Evolutionary conservation across 805 yeast species (phyloP).

Genomic region (Ogataea ganodermae): DNA sequence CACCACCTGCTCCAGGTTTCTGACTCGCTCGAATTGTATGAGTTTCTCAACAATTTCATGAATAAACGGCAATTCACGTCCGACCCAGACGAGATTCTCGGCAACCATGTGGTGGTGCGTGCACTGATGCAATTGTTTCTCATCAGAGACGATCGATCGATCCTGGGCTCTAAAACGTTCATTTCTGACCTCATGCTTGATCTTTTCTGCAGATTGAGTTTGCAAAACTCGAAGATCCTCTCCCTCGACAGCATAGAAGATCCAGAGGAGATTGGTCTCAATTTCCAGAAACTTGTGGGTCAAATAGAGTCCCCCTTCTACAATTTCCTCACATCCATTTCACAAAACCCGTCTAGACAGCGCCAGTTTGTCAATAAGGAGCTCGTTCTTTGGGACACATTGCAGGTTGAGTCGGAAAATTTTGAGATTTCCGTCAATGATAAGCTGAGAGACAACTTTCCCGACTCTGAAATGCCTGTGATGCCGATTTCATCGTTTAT

Average conservation of each 20-base stretch:
- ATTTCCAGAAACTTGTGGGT: conserved; percentile 36
- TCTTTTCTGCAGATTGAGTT: conserved; percentile 22
- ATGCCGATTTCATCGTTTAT: conserved; percentile 74
- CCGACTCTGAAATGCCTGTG: conserved; percentile 41
- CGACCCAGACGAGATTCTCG: conserved; percentile 34
- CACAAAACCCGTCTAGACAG: conserved; percentile 79
- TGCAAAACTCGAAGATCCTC: conserved; percentile 27
- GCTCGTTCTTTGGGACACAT: conserved; percentile 67
- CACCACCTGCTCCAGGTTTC: conserved; percentile 34
- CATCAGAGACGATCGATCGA: conserved; percentile 60
- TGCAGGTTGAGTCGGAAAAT: conserved; percentile 73
- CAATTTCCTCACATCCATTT: conserved; percentile 44
- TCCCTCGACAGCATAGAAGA: conserved; percentile 9
- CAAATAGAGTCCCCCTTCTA: conserved; percentile 51
- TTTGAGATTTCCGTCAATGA: conserved; percentile 52
- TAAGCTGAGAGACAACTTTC: conserved; percentile 33
- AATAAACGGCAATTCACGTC: conserved; percentile 26
- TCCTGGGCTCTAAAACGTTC: conserved; percentile 48
- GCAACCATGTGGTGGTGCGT: conserved; percentile 53
- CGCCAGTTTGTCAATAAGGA: conserved; percentile 69
- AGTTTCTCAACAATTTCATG: conserved; percentile 30
- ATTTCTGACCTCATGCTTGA: conserved; percentile 40
- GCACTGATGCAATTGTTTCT: conserved; percentile 63
- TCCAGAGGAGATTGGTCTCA: conserved; percentile 24
- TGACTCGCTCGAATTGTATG: conserved; percentile 30